A percentile compares a stretch with the other conserved stretches of the same genome.
Conservation (phyloP, 2,329 filamentous ascomycete genomes). For the Venturia oleaginea region DNA sequence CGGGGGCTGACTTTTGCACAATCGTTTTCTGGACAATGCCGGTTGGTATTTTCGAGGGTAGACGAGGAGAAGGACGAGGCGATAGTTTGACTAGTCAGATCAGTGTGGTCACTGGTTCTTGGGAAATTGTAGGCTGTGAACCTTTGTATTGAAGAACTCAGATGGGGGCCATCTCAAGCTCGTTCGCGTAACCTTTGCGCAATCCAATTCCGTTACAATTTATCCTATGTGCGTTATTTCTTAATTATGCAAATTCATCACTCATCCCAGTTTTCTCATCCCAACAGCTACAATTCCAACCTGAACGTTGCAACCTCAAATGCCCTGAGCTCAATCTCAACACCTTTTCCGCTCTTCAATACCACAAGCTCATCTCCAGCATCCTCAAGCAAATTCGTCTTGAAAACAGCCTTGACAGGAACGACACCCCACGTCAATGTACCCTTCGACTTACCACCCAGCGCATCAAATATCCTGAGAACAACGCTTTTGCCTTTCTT, state of each 20-base stretch:
- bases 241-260: background rate
- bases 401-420: slow-evolving; percentile 66
- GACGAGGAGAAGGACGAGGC: background rate
- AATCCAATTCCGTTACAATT: background rate
- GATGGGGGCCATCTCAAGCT: background rate
- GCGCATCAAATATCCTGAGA: slow-evolving; percentile 74
- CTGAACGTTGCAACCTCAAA: slow-evolving; percentile 83
- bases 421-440: slow-evolving; percentile 56
- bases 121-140: too few relatives aligned
- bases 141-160: too few relatives aligned
- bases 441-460: slow-evolving; percentile 72
- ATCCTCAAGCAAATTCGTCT: slow-evolving; percentile 84
- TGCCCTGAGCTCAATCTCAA: slow-evolving; percentile 48
- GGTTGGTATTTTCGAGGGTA: background rate
- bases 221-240: background rate
- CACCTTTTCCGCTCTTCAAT: slow-evolving; percentile 39
- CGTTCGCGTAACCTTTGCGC: background rate
- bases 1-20: background rate
- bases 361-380: slow-evolving; percentile 58
- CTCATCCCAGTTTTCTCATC: background rate
- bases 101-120: too few relatives aligned
- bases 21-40: background rate
- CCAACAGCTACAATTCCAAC: slow-evolving; percentile 39
- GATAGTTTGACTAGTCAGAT: background rate
- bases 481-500: slow-evolving; percentile 72